Conservation (phyloP, 2,329 filamentous ascomycete species). For the Dothistroma septosporum region DNA sequence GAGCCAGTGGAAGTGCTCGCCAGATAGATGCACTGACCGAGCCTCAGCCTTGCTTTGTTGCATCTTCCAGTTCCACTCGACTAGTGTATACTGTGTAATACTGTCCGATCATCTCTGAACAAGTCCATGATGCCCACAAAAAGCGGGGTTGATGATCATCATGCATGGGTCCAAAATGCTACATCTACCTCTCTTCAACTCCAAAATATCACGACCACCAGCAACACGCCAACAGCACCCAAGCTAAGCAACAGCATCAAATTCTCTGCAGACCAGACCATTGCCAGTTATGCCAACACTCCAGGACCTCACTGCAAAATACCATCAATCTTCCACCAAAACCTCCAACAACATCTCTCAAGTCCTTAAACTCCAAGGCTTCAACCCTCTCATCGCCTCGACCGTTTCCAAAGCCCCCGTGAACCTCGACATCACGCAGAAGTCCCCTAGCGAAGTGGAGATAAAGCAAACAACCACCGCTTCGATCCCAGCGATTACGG, state of each 20-base stretch:
- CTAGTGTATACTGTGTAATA: neutral
- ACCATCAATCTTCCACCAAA: conserved; percentile 1
- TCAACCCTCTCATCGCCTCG: conserved; percentile 7
- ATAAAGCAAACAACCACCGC: conserved; percentile 26
- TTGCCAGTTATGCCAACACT: conserved; percentile 2
- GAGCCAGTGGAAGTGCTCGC: neutral
- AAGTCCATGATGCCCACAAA: neutral
- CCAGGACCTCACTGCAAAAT: conserved; percentile 8
- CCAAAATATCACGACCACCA: neutral
- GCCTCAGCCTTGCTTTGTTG: neutral
- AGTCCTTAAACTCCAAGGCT: conserved; percentile 7
- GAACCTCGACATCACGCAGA: conserved; percentile 4
- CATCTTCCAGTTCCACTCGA: neutral
- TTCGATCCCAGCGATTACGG: conserved; percentile 29
- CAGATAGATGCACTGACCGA: neutral
- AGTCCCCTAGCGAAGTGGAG: neutral
- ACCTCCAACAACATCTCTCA: conserved; percentile 6
- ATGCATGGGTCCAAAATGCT: neutral
- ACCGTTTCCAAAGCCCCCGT: conserved; percentile 10
- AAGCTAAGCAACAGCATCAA: neutral
- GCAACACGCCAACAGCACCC: neutral
- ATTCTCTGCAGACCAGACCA: too few species aligned
- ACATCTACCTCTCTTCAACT: neutral
- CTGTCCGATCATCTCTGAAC: neutral
- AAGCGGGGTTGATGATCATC: neutral